Evolutionary conservation across 2,329 filamentous ascomycete species (phyloP).

Genomic region (Camptophora hylomeconis): DNA sequence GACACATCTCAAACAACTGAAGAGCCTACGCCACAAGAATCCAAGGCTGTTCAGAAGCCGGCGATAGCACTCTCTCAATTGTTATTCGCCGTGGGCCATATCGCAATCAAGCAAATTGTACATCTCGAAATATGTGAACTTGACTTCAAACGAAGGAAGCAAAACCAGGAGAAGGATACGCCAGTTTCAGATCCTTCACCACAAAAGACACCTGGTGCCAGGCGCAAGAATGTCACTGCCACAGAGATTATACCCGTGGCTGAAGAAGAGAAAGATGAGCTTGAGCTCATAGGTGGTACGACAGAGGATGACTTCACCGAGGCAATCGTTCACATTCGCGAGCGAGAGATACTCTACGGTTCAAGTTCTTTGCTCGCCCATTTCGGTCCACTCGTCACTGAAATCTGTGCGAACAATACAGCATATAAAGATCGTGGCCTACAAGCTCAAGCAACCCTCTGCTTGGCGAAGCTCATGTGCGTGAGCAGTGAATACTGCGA

Average conservation of each 20-base stretch:
- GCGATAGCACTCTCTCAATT: constrained; percentile 75
- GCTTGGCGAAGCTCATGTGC: constrained; percentile 96
- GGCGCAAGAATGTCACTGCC: constrained; percentile 34
- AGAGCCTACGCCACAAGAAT: constrained; percentile 7
- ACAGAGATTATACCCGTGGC: constrained; percentile 35
- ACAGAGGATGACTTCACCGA: constrained; percentile 90
- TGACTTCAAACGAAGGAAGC: constrained; percentile 94
- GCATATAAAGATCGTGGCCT: constrained; percentile 79
- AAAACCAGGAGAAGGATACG: constrained; percentile 64
- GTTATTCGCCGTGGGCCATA: constrained; percentile 87
- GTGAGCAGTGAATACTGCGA: constrained; percentile 96
- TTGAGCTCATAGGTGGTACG: constrained; percentile 92
- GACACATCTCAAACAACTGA: constrained; percentile 3
- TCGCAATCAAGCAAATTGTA: constrained; percentile 97
- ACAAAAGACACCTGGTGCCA: constrained; percentile 28
- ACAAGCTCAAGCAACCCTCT: constrained; percentile 85
- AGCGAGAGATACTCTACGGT: constrained; percentile 73
- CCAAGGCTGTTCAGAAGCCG: constrained; percentile 45
- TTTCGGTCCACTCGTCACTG: constrained; percentile 81
- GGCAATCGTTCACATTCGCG: constrained; percentile 70
- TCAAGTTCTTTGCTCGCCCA: constrained; percentile 71
- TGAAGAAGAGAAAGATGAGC: constrained; percentile 63
- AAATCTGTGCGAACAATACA: constrained; percentile 91
- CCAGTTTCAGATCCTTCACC: constrained; percentile 17
- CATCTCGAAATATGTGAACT: constrained; percentile 94